Evolutionary conservation across 148 eudicot species (phyloP).

Genomic region (Chenopodium berlandieri): DNA sequence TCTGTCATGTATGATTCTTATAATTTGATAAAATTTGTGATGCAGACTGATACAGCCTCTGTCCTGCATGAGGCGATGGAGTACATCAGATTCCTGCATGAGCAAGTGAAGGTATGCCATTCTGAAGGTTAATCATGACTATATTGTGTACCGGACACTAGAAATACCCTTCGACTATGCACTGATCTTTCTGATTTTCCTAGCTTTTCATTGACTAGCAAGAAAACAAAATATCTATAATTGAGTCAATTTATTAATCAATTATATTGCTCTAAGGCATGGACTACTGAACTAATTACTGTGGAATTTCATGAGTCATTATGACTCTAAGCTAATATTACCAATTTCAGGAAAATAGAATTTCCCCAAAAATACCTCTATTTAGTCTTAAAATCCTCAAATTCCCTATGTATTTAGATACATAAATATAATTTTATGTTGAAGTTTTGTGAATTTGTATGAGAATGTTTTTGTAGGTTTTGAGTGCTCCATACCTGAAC

Average conservation of each 20-base stretch:
- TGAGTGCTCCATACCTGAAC: constrained; percentile 83
- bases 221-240: too few relatives aligned
- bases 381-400: background rate
- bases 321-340: too few relatives aligned
- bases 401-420: background rate
- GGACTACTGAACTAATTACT: background rate
- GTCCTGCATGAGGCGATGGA: constrained; percentile 83
- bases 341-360: too few relatives aligned
- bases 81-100: constrained; percentile 78
- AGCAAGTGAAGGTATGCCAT: constrained; percentile 77
- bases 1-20: background rate
- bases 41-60: constrained; percentile 98
- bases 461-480: constrained; percentile 39
- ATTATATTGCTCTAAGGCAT: background rate
- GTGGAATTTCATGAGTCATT: background rate
- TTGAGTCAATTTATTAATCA: too few relatives aligned
- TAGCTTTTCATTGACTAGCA: too few relatives aligned
- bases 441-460: too few relatives aligned
- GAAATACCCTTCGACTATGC: background rate
- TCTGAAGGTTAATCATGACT: background rate
- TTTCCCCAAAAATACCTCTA: background rate
- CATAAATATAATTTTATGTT: background rate
- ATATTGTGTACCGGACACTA: background rate
- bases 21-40: constrained; percentile 5
- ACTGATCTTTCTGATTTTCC: too few relatives aligned